Evolutionary conservation across 495 filamentous ascomycete genomes (phyloP).

Genomic region (Penicillium nucicola): DNA sequence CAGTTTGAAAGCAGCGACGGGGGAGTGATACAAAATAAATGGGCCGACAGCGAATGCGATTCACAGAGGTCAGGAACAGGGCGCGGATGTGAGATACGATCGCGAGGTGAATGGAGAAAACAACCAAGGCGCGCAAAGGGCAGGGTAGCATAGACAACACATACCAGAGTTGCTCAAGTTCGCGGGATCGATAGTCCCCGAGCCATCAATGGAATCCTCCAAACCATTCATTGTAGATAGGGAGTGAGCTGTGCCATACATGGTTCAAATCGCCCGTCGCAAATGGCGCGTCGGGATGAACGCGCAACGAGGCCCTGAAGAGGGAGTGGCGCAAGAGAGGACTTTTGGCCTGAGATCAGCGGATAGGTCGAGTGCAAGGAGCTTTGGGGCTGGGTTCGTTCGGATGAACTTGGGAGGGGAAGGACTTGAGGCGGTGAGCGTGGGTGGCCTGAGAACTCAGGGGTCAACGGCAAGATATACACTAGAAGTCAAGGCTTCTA

Average conservation of each 20-base stretch:
- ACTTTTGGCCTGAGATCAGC: slow-evolving; percentile 14
- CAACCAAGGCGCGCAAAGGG: slow-evolving; percentile 16
- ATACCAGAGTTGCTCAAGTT: slow-evolving; percentile 65
- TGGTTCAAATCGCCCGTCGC: slow-evolving; percentile 36
- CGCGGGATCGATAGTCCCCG: slow-evolving; percentile 78
- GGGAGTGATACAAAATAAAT: slow-evolving; percentile 5
- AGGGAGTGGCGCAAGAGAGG: slow-evolving; percentile 22
- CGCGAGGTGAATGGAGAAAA: not conserved
- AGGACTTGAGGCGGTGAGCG: slow-evolving; percentile 23
- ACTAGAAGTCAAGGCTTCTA: too few relatives aligned
- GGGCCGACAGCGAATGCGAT: not conserved
- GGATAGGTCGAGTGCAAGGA: slow-evolving; percentile 14
- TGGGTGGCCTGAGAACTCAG: slow-evolving; percentile 9
- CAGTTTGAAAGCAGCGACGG: slow-evolving; percentile 35
- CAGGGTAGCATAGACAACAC: slow-evolving; percentile 20
- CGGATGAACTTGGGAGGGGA: slow-evolving; percentile 19
- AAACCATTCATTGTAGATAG: slow-evolving; percentile 57
- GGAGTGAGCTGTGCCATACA: slow-evolving; percentile 57
- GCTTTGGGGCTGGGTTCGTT: slow-evolving; percentile 15
- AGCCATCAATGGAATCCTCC: slow-evolving; percentile 65
- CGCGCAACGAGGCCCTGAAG: slow-evolving; percentile 20
- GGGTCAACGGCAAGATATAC: not conserved
- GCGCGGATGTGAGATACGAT: not conserved
- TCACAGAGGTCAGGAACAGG: not conserved
- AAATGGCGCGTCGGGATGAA: slow-evolving; percentile 36